These are phyloP conservation scores for Candida piceae DNA, from an alignment of 805 yeast genomes.

Conservation along the genomic window DNA sequence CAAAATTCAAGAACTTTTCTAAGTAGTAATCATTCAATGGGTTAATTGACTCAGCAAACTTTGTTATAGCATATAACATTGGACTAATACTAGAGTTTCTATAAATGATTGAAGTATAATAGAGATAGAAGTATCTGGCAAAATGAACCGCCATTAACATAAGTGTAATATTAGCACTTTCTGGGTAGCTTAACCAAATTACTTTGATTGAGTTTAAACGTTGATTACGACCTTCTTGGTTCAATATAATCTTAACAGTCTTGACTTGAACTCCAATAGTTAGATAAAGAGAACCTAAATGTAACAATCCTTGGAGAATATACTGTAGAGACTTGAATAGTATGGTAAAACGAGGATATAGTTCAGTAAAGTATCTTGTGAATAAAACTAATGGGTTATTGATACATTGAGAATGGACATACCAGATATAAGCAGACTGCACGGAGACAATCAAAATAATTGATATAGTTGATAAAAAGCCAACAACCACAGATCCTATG, in stretches of 20 bases:
- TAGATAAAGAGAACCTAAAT: not conserved
- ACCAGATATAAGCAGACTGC: not conserved
- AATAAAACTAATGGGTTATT: not conserved
- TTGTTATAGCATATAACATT: not conserved
- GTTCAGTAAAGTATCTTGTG: not conserved
- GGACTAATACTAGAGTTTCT: not conserved
- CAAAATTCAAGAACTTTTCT: conserved; percentile 1
- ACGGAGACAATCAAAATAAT: not conserved
- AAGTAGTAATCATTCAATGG: not conserved
- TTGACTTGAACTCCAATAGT: not conserved
- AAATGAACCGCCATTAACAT: not conserved
- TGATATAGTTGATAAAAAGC: not conserved
- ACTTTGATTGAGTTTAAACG: not conserved
- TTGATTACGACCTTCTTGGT: not conserved
- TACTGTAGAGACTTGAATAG: not conserved
- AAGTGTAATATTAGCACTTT: not conserved
- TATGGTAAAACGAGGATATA: not conserved
- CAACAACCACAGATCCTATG: not conserved
- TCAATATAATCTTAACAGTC: not conserved
- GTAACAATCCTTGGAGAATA: not conserved
- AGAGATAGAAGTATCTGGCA: not conserved
- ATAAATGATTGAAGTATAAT: not conserved
- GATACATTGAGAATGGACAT: not conserved
- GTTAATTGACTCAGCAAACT: not conserved
- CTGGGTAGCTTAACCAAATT: not conserved